These are phyloP conservation scores for Pholiota molesta DNA, from an alignment of 768 basidiomycete genomes.

Conservation along the genomic window DNA sequence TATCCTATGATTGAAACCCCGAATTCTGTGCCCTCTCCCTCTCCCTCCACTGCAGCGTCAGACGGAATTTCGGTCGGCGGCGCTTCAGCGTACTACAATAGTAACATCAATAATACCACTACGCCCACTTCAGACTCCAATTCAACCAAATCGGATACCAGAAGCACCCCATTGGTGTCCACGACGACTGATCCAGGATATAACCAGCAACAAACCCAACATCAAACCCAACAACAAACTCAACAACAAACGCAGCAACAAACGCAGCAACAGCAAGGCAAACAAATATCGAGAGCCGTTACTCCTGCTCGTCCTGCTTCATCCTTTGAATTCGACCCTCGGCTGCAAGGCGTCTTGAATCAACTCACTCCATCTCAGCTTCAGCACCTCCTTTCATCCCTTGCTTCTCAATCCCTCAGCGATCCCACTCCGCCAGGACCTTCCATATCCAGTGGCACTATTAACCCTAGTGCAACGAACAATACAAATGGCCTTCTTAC, in stretches of 20 bases:
- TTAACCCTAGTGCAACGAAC: conserved; percentile 22
- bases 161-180: conserved; percentile 1
- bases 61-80: conserved; percentile 28
- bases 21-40: conserved; percentile 36
- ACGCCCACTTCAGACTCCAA: conserved; percentile 6
- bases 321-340: conserved; percentile 40
- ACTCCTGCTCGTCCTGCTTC: conserved; percentile 23
- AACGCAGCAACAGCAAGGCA: conserved; percentile 21
- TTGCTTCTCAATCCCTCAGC: conserved; percentile 36
- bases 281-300: conserved; percentile 21
- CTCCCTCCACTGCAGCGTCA: conserved; percentile 34
- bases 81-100: conserved; percentile 11
- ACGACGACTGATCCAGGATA: neutral
- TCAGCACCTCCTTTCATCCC: conserved; percentile 55
- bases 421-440: conserved; percentile 29
- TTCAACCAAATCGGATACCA: conserved; percentile 1
- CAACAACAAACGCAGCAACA: conserved; percentile 9
- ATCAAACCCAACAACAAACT: conserved; percentile 2
- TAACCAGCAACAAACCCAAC: conserved; percentile 12
- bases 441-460: conserved; percentile 15
- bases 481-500: conserved; percentile 29
- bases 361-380: conserved; percentile 60
- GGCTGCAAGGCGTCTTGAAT: conserved; percentile 53
- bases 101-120: conserved; percentile 5
- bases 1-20: conserved; percentile 54